phyloP scores from a whole-genome alignment of 2,329 filamentous ascomycete species.

The Parascedosporium putredinis region DNA sequence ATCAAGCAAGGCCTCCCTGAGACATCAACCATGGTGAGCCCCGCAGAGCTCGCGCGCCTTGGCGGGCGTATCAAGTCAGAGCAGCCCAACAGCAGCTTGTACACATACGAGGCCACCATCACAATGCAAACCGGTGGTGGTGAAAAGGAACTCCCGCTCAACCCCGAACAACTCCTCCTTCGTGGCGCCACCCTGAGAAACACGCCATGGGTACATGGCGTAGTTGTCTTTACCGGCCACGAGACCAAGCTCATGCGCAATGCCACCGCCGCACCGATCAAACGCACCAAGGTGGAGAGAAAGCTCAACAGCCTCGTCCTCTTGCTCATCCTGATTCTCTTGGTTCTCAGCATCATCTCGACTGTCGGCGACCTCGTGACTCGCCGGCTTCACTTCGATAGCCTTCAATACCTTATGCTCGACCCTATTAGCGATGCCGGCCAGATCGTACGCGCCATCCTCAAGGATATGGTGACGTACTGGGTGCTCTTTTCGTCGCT shows the following conservation, averaged over 20 bases:
- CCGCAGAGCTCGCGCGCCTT: conserved; percentile 73
- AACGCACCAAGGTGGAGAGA: conserved; percentile 89
- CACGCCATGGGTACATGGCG: conserved; percentile 91
- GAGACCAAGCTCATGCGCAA: conserved; percentile 99
- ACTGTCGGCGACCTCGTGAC: conserved; percentile 84
- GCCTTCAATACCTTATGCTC: conserved; percentile 65
- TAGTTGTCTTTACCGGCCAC: conserved; percentile 65
- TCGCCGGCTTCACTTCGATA: conserved; percentile 49
- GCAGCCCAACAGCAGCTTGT: conserved; percentile 95
- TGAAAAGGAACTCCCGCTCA: conserved; percentile 82
- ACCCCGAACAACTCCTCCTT: conserved; percentile 85
- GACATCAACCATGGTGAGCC: conserved; percentile 77
- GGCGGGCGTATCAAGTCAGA: conserved; percentile 85
- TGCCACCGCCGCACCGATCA: conserved; percentile 92
- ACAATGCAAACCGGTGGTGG: conserved; percentile 84
- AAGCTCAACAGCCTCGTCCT: conserved; percentile 91
- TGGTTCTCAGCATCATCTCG: conserved; percentile 77
- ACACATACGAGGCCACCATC: conserved; percentile 94
- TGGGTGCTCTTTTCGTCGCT: conserved; percentile 97
- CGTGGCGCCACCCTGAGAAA: conserved; percentile 90
- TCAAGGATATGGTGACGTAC: conserved; percentile 92
- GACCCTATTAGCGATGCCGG: conserved; percentile 43
- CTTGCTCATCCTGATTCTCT: conserved; percentile 74
- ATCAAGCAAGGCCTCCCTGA: conserved; percentile 97
- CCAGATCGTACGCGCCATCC: conserved; percentile 64